Conservation (phyloP, 352 stramenopile species). For the Hyaloperonospora brassicae region DNA sequence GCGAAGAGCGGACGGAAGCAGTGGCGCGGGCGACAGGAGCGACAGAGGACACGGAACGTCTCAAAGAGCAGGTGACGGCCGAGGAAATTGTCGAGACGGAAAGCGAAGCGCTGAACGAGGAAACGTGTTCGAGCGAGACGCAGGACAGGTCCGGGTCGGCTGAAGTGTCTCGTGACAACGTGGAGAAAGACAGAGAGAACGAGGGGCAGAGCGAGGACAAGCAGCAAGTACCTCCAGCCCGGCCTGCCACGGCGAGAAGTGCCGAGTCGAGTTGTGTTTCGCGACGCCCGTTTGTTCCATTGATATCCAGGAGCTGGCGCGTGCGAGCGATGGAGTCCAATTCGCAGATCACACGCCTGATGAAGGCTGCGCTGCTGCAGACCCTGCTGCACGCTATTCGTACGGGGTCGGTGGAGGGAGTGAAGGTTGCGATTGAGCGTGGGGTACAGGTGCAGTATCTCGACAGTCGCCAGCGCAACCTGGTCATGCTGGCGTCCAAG, state of each 20-base stretch:
- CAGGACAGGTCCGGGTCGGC: background rate
- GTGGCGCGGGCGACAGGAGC: constrained; percentile 15
- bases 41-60: constrained; percentile 11
- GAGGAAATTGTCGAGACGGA: constrained; percentile 1
- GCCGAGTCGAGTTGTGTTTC: constrained; percentile 16
- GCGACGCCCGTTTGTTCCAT: constrained; percentile 38
- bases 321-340: constrained; percentile 50
- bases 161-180: too few relatives aligned
- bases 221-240: constrained; percentile 2
- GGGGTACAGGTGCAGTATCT: constrained; percentile 69
- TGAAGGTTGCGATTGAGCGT: constrained; percentile 80
- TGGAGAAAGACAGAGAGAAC: constrained; percentile 11
- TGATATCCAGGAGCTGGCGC: constrained; percentile 42
- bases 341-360: constrained; percentile 57
- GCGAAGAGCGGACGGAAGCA: constrained; percentile 8
- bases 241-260: constrained; percentile 21
- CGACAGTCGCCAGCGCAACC: constrained; percentile 67
- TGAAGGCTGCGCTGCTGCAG: constrained; percentile 79
- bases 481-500: constrained; percentile 79
- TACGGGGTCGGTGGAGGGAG: constrained; percentile 65
- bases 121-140: constrained; percentile 4
- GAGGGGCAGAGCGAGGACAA: constrained; percentile 1
- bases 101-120: constrained; percentile 10
- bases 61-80: constrained; percentile 12
- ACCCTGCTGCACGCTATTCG: constrained; percentile 78